phyloP scores from a whole-genome alignment of 345 rosid genomes.

The Angophora floribunda region DNA sequence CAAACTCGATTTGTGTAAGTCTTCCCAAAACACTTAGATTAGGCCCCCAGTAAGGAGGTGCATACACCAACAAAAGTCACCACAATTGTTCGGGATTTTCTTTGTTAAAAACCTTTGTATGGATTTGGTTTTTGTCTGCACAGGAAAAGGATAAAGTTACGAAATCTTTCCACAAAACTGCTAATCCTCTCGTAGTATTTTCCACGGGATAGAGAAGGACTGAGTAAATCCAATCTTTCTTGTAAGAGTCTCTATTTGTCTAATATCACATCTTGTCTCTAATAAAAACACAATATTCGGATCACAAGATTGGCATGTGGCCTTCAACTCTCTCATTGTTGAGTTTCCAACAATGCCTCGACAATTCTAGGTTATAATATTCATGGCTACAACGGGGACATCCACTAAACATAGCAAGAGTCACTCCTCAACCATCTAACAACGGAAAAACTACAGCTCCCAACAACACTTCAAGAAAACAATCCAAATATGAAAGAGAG shows the following conservation, averaged over 20 bases:
- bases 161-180: no score
- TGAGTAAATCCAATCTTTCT: not conserved
- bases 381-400: not conserved
- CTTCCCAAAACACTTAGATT: not conserved
- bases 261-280: not conserved
- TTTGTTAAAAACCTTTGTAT: not conserved
- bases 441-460: not conserved
- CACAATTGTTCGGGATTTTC: not conserved
- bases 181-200: no score
- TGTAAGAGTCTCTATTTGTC: not conserved
- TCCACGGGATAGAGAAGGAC: not conserved
- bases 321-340: not conserved
- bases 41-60: not conserved
- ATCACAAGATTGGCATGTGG: not conserved
- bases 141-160: not conserved
- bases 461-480: no score
- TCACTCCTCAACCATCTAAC: not conserved
- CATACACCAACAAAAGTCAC: not conserved
- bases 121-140: not conserved
- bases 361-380: not conserved
- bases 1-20: not conserved
- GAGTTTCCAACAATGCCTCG: not conserved
- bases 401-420: not conserved
- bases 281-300: not conserved
- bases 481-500: not conserved